Percentiles rank a stretch among this genome's conserved stretches.
phyloP scores from a whole-genome alignment of 768 basidiomycete species.

The Scleroderma bovista region DNA sequence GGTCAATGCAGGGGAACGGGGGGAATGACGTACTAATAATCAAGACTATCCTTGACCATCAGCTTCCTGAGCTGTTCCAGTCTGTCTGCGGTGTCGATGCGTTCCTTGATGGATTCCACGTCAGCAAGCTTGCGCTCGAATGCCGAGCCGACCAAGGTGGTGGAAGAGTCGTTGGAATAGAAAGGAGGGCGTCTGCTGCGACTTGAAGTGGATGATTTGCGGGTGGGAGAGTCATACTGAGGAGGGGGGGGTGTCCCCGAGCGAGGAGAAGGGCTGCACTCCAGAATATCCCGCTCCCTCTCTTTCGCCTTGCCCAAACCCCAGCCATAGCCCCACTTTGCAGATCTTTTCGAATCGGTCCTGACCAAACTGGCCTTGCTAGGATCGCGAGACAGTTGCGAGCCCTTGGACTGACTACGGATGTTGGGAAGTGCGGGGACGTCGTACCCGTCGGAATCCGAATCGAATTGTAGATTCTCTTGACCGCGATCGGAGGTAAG shows the following conservation, averaged over 20 bases:
- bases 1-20: slow-evolving; percentile 2
- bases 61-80: slow-evolving; percentile 57
- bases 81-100: slow-evolving; percentile 53
- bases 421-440: slow-evolving; percentile 24
- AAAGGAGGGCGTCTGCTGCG: slow-evolving; percentile 37
- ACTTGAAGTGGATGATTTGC: slow-evolving; percentile 36
- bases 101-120: slow-evolving; percentile 46
- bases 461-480: slow-evolving; percentile 50
- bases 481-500: slow-evolving; percentile 31
- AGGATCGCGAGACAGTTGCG: slow-evolving; percentile 31
- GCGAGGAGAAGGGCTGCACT: slow-evolving; percentile 27
- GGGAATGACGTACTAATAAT: slow-evolving; percentile 61
- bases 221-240: slow-evolving; percentile 27
- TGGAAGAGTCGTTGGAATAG: slow-evolving; percentile 57
- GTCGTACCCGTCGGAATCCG: slow-evolving; percentile 61
- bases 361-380: slow-evolving; percentile 43
- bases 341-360: slow-evolving; percentile 52
- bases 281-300: slow-evolving; percentile 33
- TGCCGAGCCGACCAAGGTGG: slow-evolving; percentile 73
- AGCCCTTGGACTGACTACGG: slow-evolving; percentile 38
- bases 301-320: slow-evolving; percentile 54
- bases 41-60: slow-evolving; percentile 63
- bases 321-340: slow-evolving; percentile 70
- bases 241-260: slow-evolving; percentile 34
- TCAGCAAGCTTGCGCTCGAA: slow-evolving; percentile 66